Evolutionary conservation across 345 rosid species (phyloP).

Genomic region (Eutrema heterophyllum): DNA sequence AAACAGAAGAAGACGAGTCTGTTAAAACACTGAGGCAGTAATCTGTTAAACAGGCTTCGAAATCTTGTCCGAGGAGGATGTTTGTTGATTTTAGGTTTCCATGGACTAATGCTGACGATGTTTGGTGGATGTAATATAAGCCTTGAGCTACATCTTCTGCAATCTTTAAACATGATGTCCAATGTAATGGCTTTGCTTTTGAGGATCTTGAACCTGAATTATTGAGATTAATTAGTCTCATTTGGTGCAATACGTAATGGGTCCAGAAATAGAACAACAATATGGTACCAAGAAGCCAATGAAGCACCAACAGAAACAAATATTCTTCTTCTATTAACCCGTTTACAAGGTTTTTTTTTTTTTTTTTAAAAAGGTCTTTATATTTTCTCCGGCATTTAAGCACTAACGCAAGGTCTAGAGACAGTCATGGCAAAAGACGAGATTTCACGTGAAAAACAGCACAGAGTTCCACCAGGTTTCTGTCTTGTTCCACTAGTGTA

Average conservation of each 20-base stretch:
- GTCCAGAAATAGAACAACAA: background rate
- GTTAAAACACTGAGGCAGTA: constrained; percentile 69
- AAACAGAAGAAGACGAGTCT: constrained; percentile 41
- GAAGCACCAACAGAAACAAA: background rate
- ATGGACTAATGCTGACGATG: constrained; percentile 70
- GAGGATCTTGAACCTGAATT: constrained; percentile 78
- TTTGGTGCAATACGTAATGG: background rate
- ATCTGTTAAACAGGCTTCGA: constrained; percentile 91
- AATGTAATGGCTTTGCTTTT: constrained; percentile 86
- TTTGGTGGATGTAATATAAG: constrained; percentile 83
- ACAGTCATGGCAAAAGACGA: constrained; percentile 29
- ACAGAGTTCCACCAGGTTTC: constrained; percentile 27
- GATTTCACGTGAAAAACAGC: constrained; percentile 33
- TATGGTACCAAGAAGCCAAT: constrained; percentile 8
- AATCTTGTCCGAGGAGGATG: constrained; percentile 82
- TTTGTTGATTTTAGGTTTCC: constrained; percentile 88
- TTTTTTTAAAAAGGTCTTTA: background rate
- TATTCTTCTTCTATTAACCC: constrained; percentile 1
- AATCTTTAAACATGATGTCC: constrained; percentile 96
- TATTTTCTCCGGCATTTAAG: constrained; percentile 9
- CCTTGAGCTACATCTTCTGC: constrained; percentile 97
- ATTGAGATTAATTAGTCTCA: background rate
- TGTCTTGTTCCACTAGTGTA: constrained; percentile 24
- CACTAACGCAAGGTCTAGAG: constrained; percentile 18
- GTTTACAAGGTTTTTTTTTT: background rate